These are phyloP conservation scores for Didymella lethalis DNA, from an alignment of 2,329 filamentous ascomycete species.

Conservation along the genomic window DNA sequence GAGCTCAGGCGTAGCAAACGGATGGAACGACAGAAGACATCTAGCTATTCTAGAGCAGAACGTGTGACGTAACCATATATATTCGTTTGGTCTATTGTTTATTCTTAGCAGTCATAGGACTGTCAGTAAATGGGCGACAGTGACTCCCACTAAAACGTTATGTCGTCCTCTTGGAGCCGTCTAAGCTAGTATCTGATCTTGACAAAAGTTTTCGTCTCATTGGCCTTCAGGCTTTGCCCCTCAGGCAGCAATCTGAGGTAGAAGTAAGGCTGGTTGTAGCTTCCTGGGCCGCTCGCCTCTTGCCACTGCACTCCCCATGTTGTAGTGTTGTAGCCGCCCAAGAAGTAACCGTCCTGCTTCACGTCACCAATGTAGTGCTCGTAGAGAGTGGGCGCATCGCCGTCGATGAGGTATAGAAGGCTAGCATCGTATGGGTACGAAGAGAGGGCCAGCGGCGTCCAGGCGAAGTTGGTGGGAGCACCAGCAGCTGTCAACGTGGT, in stretches of 20 bases:
- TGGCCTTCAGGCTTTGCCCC: constrained; percentile 18
- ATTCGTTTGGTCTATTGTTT: neutral
- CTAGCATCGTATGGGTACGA: constrained; percentile 26
- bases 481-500: constrained; percentile 24
- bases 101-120: neutral
- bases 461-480: constrained; percentile 20
- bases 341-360: constrained; percentile 29
- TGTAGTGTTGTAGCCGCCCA: neutral
- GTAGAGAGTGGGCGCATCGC: constrained; percentile 12
- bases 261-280: constrained; percentile 23
- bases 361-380: constrained; percentile 27
- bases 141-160: neutral
- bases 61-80: neutral
- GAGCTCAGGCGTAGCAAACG: neutral
- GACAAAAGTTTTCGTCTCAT: constrained; percentile 28
- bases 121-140: neutral
- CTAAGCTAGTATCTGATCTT: constrained; percentile 18
- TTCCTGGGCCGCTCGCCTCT: constrained; percentile 5
- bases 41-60: neutral
- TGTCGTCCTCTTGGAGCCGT: neutral
- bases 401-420: constrained; percentile 29
- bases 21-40: too few relatives aligned
- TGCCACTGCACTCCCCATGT: constrained; percentile 29
- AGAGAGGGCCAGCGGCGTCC: constrained; percentile 25
- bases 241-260: constrained; percentile 27